A percentile compares a stretch with the other conserved stretches of the same genome.
These are phyloP conservation scores for Exophiala mesophila DNA, from an alignment of 2,329 filamentous ascomycete genomes.

Conservation along the genomic window DNA sequence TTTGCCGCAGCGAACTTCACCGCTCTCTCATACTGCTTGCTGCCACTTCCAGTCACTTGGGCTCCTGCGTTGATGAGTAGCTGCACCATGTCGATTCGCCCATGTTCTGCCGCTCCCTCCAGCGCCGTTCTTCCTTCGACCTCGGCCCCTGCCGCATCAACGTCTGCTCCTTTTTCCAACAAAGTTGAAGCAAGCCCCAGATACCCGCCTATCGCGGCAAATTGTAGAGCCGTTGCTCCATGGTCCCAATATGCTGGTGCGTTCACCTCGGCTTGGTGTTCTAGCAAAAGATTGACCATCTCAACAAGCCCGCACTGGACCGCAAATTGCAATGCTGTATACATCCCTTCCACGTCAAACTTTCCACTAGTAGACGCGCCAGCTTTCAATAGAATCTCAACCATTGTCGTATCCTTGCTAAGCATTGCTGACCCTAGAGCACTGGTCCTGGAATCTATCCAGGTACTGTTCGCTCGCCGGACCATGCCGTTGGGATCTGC, in stretches of 20 bases:
- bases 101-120: slow-evolving; percentile 29
- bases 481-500: neutral
- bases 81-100: slow-evolving; percentile 29
- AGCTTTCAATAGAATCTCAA: too few relatives aligned
- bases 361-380: too few relatives aligned
- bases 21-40: slow-evolving; percentile 16
- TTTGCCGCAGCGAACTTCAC: slow-evolving; percentile 19
- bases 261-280: slow-evolving; percentile 26
- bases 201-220: slow-evolving; percentile 23
- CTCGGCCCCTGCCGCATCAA: slow-evolving; percentile 22
- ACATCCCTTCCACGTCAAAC: too few relatives aligned
- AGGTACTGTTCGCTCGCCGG: too few relatives aligned
- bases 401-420: too few relatives aligned
- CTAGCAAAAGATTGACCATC: slow-evolving; percentile 24
- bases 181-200: slow-evolving; percentile 22
- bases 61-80: slow-evolving; percentile 28
- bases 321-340: slow-evolving; percentile 23
- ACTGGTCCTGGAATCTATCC: too few relatives aligned
- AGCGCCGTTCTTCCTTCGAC: slow-evolving; percentile 29
- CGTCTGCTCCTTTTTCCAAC: slow-evolving; percentile 26
- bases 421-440: too few relatives aligned
- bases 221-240: slow-evolving; percentile 28
- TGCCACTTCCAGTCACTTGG: slow-evolving; percentile 9
- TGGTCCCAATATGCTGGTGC: slow-evolving; percentile 10
- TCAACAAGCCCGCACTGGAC: slow-evolving; percentile 22